phyloP scores from a whole-genome alignment of 257 asterid species.

The Solanum piurae region DNA sequence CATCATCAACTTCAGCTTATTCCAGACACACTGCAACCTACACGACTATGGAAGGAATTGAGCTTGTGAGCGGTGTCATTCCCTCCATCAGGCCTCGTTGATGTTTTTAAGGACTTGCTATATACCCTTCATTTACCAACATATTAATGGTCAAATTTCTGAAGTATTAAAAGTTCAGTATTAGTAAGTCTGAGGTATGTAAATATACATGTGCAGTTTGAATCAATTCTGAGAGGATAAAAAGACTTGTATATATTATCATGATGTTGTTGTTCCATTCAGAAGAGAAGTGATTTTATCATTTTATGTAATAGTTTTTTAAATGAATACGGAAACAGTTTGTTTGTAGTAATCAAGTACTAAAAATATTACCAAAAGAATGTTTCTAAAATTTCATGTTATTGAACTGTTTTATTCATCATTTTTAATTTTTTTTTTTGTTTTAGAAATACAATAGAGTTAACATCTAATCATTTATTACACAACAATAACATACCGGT shows the following conservation, averaged over 20 bases:
- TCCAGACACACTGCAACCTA: constrained; percentile 4
- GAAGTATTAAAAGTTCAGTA: background rate
- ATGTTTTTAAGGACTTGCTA: background rate
- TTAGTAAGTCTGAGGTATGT: background rate
- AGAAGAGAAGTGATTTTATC: background rate
- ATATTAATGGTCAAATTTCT: background rate
- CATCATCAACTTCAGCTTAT: constrained; percentile 5
- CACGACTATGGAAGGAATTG: constrained; percentile 16
- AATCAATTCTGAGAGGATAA: background rate
- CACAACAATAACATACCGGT: background rate
- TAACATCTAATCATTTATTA: background rate
- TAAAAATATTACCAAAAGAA: background rate
- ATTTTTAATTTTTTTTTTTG: background rate
- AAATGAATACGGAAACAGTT: background rate
- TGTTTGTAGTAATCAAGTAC: background rate
- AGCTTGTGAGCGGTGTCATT: constrained; percentile 26
- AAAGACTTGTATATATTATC: background rate
- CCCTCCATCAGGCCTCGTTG: constrained; percentile 19
- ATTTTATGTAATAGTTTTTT: background rate
- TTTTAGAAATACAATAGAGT: background rate
- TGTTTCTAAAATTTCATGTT: background rate
- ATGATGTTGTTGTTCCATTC: background rate
- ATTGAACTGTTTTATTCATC: background rate
- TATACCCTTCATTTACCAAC: background rate
- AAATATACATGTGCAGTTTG: background rate